Conservation (phyloP, 257 asterid genomes). For the Solanum paucissectum region DNA sequence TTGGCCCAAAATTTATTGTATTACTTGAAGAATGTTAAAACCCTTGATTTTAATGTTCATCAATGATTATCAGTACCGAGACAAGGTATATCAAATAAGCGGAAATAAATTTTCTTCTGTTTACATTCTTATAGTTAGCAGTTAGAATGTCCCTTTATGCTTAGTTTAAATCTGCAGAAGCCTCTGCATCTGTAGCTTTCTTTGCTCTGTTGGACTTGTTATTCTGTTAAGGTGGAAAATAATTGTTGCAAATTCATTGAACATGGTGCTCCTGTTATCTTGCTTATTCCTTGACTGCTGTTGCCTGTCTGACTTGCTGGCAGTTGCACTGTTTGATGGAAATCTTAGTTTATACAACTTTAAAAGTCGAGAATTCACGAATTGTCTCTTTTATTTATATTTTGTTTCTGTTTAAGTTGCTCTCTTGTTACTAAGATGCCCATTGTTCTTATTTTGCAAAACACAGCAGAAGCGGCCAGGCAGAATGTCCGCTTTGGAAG, state of each 20-base stretch:
- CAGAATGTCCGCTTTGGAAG: constrained; percentile 46
- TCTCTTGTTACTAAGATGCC: not conserved
- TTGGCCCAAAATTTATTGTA: not conserved
- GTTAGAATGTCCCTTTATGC: not conserved
- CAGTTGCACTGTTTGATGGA: not conserved
- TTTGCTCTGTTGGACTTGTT: not conserved
- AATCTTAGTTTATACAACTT: not conserved
- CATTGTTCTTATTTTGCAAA: not conserved
- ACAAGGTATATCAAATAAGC: not conserved
- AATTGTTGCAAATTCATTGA: not conserved
- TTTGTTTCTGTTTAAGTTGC: not conserved
- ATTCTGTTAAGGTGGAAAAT: not conserved
- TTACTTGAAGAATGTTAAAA: not conserved
- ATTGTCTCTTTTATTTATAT: too few relatives aligned
- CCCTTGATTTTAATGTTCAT: not conserved
- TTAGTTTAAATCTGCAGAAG: not conserved
- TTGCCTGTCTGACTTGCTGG: not conserved
- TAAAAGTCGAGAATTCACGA: not conserved
- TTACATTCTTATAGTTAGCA: not conserved
- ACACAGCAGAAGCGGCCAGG: constrained; percentile 46
- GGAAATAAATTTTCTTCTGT: not conserved
- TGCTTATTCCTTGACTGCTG: not conserved
- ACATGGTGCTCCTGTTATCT: not conserved
- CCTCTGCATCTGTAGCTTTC: not conserved
- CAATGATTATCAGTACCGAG: not conserved